phyloP scores from a whole-genome alignment of 2,329 filamentous ascomycete species.

The Alternaria sp. region DNA sequence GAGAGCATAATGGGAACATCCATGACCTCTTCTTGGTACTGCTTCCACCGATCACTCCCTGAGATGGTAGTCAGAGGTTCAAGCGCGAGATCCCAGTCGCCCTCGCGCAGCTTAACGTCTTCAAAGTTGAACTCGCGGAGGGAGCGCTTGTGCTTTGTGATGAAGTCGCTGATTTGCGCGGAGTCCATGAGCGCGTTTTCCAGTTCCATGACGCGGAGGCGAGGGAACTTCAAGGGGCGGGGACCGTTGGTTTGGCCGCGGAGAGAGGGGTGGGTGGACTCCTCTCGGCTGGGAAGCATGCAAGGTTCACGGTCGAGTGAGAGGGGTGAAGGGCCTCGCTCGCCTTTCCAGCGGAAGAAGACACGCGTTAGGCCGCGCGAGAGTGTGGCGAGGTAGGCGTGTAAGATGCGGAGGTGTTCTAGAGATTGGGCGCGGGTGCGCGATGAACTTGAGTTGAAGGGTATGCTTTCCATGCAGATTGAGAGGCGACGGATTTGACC shows the following conservation, averaged over 20 bases:
- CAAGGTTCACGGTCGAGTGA: conserved; percentile 73
- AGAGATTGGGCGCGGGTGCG: conserved; percentile 68
- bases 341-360: conserved; percentile 77
- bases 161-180: conserved; percentile 72
- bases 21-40: conserved; percentile 51
- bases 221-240: conserved; percentile 66
- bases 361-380: conserved; percentile 71
- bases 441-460: conserved; percentile 60
- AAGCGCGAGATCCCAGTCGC: conserved; percentile 84
- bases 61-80: conserved; percentile 65
- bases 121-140: conserved; percentile 82
- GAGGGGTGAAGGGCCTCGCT: conserved; percentile 75
- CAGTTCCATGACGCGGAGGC: conserved; percentile 71
- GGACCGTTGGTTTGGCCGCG: conserved; percentile 38
- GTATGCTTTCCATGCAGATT: conserved; percentile 73
- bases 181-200: conserved; percentile 76
- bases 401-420: conserved; percentile 70
- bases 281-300: conserved; percentile 60
- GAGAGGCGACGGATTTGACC: conserved; percentile 75
- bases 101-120: conserved; percentile 72
- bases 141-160: conserved; percentile 69
- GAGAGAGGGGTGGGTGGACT: conserved; percentile 37
- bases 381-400: conserved; percentile 78
- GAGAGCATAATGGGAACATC: conserved; percentile 49
- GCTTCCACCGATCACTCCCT: conserved; percentile 50